Conservation (phyloP, 2,329 filamentous ascomycete genomes). For the Neofusicoccum laricinum region DNA sequence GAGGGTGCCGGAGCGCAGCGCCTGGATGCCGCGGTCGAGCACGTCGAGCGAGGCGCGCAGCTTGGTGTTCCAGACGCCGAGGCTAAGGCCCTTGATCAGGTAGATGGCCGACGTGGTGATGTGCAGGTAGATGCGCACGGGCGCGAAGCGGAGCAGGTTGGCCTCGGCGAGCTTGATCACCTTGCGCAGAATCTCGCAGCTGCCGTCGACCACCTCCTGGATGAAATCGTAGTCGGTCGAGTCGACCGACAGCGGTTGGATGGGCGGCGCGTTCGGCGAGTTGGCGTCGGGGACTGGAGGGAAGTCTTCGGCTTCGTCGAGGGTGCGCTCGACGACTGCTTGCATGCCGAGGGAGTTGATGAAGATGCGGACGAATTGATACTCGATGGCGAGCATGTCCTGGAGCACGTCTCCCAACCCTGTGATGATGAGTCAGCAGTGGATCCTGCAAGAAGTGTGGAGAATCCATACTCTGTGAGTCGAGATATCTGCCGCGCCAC, state of each 20-base stretch:
- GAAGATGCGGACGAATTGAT: constrained; percentile 43
- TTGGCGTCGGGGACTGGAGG: not conserved
- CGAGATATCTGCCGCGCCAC: constrained; percentile 40
- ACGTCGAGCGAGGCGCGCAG: constrained; percentile 48
- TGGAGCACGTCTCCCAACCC: constrained; percentile 39
- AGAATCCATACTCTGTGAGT: constrained; percentile 33
- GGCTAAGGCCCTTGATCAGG: constrained; percentile 50
- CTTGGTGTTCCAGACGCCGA: constrained; percentile 50
- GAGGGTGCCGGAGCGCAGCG: constrained; percentile 47
- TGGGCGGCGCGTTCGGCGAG: constrained; percentile 31
- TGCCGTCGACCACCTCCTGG: constrained; percentile 55
- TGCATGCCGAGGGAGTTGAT: constrained; percentile 54
- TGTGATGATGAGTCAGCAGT: constrained; percentile 13
- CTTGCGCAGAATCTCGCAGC: constrained; percentile 51
- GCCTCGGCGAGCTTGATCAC: constrained; percentile 48
- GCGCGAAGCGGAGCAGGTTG: constrained; percentile 49
- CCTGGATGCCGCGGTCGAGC: constrained; percentile 48
- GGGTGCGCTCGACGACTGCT: constrained; percentile 54
- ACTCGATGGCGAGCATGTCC: constrained; percentile 54
- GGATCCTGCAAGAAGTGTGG: not conserved
- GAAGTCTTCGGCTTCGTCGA: constrained; percentile 36
- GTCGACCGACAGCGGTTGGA: constrained; percentile 43
- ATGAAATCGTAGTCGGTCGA: constrained; percentile 55
- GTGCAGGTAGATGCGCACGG: constrained; percentile 53
- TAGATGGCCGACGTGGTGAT: constrained; percentile 57